Conservation (phyloP, 768 basidiomycete genomes). For the Leccinum olivaceopallidum region DNA sequence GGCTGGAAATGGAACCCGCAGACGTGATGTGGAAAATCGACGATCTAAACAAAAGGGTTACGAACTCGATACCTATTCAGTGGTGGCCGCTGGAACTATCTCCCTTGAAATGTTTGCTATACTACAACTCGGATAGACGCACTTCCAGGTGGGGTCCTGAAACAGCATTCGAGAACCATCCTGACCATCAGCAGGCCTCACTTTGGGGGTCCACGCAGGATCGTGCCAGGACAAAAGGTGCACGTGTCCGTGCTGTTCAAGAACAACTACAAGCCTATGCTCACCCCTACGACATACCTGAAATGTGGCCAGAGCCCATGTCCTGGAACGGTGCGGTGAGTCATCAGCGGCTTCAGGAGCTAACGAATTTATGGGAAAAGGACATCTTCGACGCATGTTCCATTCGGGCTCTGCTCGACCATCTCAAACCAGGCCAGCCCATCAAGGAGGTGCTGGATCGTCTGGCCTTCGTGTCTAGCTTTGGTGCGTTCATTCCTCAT, state of each 20-base stretch:
- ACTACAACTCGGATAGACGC: conserved; percentile 27
- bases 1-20: conserved; percentile 22
- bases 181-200: conserved; percentile 27
- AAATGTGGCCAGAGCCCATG: conserved; percentile 30
- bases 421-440: no score
- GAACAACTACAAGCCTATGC: conserved; percentile 31
- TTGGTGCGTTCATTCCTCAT: no score
- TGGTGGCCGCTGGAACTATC: conserved; percentile 31
- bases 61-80: conserved; percentile 7
- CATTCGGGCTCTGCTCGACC: no score
- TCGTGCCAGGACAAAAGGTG: conserved; percentile 32
- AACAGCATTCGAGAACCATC: not conserved
- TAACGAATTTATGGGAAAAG: conserved; percentile 29
- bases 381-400: conserved; percentile 27
- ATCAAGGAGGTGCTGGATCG: no score
- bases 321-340: conserved; percentile 31
- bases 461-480: no score
- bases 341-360: conserved; percentile 17
- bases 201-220: conserved; percentile 25
- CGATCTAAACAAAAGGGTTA: conserved; percentile 28
- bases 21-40: conserved; percentile 31
- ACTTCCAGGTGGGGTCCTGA: conserved; percentile 20
- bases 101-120: conserved; percentile 27
- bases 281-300: conserved; percentile 22
- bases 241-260: conserved; percentile 34